Base-by-base conservation (phyloP, 176 grass and related monocot genomes). In the Zoysia japonica region DNA sequence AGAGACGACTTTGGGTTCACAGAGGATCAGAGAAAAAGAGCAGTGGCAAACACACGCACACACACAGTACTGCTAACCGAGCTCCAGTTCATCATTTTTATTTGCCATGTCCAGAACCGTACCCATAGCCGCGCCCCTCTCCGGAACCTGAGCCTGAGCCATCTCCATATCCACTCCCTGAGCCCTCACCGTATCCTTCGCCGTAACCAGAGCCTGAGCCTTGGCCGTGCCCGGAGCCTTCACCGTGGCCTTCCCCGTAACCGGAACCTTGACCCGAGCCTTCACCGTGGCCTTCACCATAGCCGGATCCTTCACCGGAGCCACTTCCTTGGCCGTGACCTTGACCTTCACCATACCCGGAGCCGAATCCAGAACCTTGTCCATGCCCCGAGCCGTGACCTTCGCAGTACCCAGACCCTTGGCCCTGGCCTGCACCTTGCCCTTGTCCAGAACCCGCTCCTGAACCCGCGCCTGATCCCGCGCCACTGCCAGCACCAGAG, bases 351-450 rank as follows among this genome's bases (percentile, higher is more conserved):
- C 76, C 76, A 2, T 62, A 36, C 9, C 62, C 65, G 40, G 67
- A 69, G 44, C 86, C 67, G 1, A 38, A 75, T 6, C 78, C 78
- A 0, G 43, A 78, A 57, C 74, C 86, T 16, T 77, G 57, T 6
- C 85, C 85, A 10, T 81, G 46, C 37, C 84, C 84, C 16, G 84
- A 81, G 11, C 79, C 79, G 0, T 70, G 74, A 11, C 86, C 86
- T 60, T 79, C 46, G 0, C 77, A 76, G 2, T 81, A 76, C 1
- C 78, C 64, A 5, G 54, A 86, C 19, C 63, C 78, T 38, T 80
- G 73, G 17, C 81, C 80, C 1, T 78, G 56, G 3, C 60, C 75
- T 75, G 45, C 48, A 1, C 53, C 77, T 64, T 44, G 39, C 48
- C 69, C 82, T n/a, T 85, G 83, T 12, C 81, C 78, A 0, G 67